Evolutionary conservation across 2,329 filamentous ascomycete species (phyloP), one percentile per base, ranked within the genome.

Genomic region (Paecilomyces fulvus): DNA sequence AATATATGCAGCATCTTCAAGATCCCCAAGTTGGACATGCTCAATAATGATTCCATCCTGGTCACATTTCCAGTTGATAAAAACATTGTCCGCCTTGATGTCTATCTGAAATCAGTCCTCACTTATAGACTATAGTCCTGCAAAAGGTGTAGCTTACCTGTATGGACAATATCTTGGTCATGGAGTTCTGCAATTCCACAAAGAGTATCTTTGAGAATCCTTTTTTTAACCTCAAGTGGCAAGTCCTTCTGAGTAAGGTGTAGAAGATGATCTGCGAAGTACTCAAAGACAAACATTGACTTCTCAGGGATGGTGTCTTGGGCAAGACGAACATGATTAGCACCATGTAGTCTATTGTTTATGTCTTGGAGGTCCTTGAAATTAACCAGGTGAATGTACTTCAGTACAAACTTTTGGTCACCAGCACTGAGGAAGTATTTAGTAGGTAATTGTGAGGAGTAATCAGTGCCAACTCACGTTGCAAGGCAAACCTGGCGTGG

Each of bases 281-380:
- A 77, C 57, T 73, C 70, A 55, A 75, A 79, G 57, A 77, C 71
- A 59, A 78, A 77, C 66, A 78, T 75, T 30, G 71, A 73, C 59
- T 74, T 65, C 20, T 75, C 71, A 7, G 76, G 75, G 58, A 77
- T 67, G 43, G 72, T 74, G 61, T 79, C 76, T 49, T 71, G 64
- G 17, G 72, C 56, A 3, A 70, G 67, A 33, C 75, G 70, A 51
- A 77, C 59, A 60, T 76, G 58, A 21, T 53, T 58, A 43, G 37
- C 37, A 43, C n/a, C n/a, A 60, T 53, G 52, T 30, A 46, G 52
- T 21, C 57, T 37, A 51, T 59, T 56, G 53, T 64, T 60, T 46
- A 62, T 55, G 30, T n/a, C n/a, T n/a, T n/a, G n/a, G n/a, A n/a
- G n/a, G n/a, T n/a, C n/a, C n/a, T n/a, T n/a, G n/a, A n/a, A n/a